Evolutionary conservation across 225 moss, liverwort and hornwort genomes (phyloP), one percentile per base, ranked within the genome.

Genomic region (Marchantia paleacea): DNA sequence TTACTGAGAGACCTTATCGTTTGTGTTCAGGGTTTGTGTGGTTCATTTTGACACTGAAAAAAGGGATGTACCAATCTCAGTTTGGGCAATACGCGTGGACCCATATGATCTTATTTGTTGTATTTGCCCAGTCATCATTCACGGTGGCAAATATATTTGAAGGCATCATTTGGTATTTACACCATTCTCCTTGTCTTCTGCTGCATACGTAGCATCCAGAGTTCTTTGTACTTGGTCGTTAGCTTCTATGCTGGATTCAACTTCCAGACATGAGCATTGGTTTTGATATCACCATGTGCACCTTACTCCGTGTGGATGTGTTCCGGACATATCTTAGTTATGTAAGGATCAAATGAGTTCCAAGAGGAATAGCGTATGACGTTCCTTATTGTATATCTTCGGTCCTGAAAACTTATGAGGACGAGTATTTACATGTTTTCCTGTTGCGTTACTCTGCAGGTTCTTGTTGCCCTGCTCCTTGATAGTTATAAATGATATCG

Each of bases 71-170:
- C 77, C 92, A 99, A 83, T 92, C 92, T 80, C 97, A 95, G 69
- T 99, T 99, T 81, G 93, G 95, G 80, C 97, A 99, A 84, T 99
- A 89, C 87, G 97, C 97, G 25, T 99, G 97, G 97, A 94, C 93
- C 64, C 97, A 99, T 76, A 99, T 99, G 97, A 99, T 99, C 85
- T 87, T 95, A 72, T 95, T 99, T 87, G 97, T 99, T 75, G 97
- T 99, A 47, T 99, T 99, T 78, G 97, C 97, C 61, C 97, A 99
- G 87, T 99, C 97, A 78, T 93, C 97, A 39, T 99, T 99, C 76
- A 99, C 97, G 81, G 97, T 99, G 60, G 97, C 95, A 85, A 99
- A 99, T 87, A 99, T 99, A 71, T 99, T 95, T 84, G 97, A 95
- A 88, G 97, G 97, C 84, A 93, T 95, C 51, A 99, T 99, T 79